Base-by-base conservation (phyloP, 1,284 basidiomycete species). In the Amylostereum areolatum region DNA sequence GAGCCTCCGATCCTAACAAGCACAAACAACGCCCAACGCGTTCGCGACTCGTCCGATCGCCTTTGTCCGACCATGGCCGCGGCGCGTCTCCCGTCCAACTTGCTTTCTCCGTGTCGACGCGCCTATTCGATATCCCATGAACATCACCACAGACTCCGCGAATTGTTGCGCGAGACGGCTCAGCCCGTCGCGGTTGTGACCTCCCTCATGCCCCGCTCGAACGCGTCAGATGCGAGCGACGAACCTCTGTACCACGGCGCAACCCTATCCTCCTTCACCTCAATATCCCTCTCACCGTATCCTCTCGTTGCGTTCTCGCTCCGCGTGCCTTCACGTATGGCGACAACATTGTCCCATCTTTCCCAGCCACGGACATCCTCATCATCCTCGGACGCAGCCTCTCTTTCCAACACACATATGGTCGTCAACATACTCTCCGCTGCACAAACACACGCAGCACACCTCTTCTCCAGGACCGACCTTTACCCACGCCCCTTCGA, bases 201-300 rank as follows among this genome's bases (percentile, higher is more conserved):
- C 49, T 65, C 67, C n/a, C 59, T 64, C 53, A 68, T 69, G 66
- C 66, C 65, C 27, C 52, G 31, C 24, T 41, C 29, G 18, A 30
- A 24, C 52, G 52, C 53, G 43, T 31, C 18, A 3, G 18, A 6
- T n/a, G 39, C 12, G 11, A 10, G 43, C 31, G 27, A 36, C 7
- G 11, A 30, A 11, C 25, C 52, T n/a, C 57, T 53, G 4, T 85
- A 73, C 57, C 92, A 96, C 65, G 93, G 93, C 54, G 91, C 92
- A 37, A 96, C 93, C 0, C 74, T 97, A 37, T 95, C 93, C 4
- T 95, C 92, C 0, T 92, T 96, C 64, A 84, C 90, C 28, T 92
- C 91, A n/a, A 83, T 96, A 58, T 83, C 92, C 1, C 80, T 97
- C 70, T 81, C 91, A 58, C 93, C 93, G 2, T 71, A 84, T 57